Evolutionary conservation across 345 rosid species (phyloP), one percentile per base, ranked within the genome.

Genomic region (Mercurialis annua): DNA sequence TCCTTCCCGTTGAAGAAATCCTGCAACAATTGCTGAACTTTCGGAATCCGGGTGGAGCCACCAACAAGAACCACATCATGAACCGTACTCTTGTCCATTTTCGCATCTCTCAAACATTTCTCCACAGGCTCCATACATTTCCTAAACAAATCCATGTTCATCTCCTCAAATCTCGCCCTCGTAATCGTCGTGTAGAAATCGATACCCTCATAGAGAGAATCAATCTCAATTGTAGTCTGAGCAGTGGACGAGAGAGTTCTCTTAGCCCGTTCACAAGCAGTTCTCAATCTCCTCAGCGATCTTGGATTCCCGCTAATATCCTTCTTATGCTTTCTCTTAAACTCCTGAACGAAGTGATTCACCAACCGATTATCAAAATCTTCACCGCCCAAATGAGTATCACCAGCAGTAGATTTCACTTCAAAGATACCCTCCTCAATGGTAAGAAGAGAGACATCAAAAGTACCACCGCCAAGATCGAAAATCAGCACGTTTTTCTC

Each of bases 401-500:
- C 76, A 5, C 76, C 76, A 4, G 71, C 76, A 0, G 76, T 72
- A 15, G 76, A 55, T 52, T 72, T 72, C 33, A 72, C 76, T 55
- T 72, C 71, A 18, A 72, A 72, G 24, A 72, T 66, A 29, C 76
- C 76, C 69, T 73, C 71, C 36, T 77, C 75, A 18, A 66, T 86
- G 23, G 88, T 84, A 14, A 84, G 80, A 64, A 86, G 76, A 0
- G 91, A 86, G 6, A 86, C 91, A 74, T 86, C 91, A 5, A 86
- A 84, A 5, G 88, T 84, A 24, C 88, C 91, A 68, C 88, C 90
- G 0, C 88, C 88, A 29, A 86, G 80, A 66, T 86, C 87, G 3
- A 86, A 86, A 48, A 86, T 86, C 0, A 86, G 65, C 52, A 87
- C 92, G 17, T 84, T 87, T 78, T 84, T 87, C 71, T 84, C 89